Conservation (phyloP, 148 eudicot species). For the Gaultheria prostrata region DNA sequence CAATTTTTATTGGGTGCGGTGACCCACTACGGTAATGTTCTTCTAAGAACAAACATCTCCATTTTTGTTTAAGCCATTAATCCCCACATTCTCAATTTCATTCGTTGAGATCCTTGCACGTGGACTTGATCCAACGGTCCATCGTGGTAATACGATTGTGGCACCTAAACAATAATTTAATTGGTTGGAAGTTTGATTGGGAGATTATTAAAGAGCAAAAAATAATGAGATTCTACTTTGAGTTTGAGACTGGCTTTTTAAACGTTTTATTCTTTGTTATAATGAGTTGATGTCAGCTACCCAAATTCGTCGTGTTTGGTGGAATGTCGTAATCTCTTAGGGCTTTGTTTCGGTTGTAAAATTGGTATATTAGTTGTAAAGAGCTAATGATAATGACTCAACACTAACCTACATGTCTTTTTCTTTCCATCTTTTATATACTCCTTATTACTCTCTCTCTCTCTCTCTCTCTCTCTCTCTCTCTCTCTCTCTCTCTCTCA, state of each 20-base stretch:
- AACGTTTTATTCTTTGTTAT: not conserved
- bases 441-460: not conserved
- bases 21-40: not conserved
- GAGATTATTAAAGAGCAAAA: not conserved
- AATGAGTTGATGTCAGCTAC: constrained; percentile 1
- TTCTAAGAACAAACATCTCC: not conserved
- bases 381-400: not conserved
- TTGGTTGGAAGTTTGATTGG: not conserved
- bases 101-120: not conserved
- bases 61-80: not conserved
- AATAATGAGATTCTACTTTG: not conserved
- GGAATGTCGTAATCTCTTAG: constrained; percentile 5
- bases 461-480: not conserved
- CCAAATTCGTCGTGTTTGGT: not conserved
- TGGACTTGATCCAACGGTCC: not conserved
- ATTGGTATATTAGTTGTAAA: not conserved
- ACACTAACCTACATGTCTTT: not conserved
- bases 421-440: not conserved
- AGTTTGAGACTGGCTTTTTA: not conserved
- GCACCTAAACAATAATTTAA: not conserved
- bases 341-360: not conserved
- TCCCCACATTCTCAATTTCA: not conserved
- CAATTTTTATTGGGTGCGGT: not conserved
- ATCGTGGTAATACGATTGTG: not conserved
- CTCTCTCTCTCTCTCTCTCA: not conserved